Conservation (phyloP, 2,329 filamentous ascomycete genomes). For the Albifimbria verrucaria region DNA sequence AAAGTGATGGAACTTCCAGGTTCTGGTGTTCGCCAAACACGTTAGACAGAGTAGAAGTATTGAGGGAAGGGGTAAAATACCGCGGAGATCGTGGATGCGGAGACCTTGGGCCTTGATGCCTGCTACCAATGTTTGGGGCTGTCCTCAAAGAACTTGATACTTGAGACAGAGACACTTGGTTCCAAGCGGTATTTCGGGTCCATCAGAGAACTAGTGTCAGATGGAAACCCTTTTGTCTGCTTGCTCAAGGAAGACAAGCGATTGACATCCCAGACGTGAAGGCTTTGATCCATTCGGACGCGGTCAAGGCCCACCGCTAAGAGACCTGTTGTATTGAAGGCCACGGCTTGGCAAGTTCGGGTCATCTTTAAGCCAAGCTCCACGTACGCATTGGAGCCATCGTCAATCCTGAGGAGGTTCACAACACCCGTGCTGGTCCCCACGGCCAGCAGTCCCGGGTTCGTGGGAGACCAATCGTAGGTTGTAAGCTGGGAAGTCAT, state of each 20-base stretch:
- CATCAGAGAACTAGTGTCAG: conserved; percentile 45
- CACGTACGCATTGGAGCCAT: conserved; percentile 61
- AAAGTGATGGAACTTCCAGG: conserved; percentile 55
- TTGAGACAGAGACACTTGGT: conserved; percentile 72
- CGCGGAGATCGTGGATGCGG: conserved; percentile 74
- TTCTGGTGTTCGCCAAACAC: conserved; percentile 32
- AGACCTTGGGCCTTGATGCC: conserved; percentile 74
- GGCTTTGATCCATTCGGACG: conserved; percentile 75
- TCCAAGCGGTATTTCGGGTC: conserved; percentile 59
- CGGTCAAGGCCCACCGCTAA: conserved; percentile 77
- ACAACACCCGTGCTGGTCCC: conserved; percentile 74
- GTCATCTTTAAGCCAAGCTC: conserved; percentile 72
- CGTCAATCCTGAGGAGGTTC: conserved; percentile 69
- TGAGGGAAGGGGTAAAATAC: conserved; percentile 34
- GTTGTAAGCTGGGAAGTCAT: conserved; percentile 62
- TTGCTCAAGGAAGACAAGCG: conserved; percentile 51
- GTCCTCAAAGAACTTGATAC: conserved; percentile 77
- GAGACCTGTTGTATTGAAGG: conserved; percentile 69
- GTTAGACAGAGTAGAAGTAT: background rate
- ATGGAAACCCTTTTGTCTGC: conserved; percentile 46
- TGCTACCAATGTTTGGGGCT: conserved; percentile 72
- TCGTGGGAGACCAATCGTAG: conserved; percentile 63
- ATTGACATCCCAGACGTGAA: conserved; percentile 80
- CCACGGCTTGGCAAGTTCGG: conserved; percentile 76
- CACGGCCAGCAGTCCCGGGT: conserved; percentile 67